Conservation (phyloP, 768 basidiomycete genomes). For the Pleurotus eryngii region DNA sequence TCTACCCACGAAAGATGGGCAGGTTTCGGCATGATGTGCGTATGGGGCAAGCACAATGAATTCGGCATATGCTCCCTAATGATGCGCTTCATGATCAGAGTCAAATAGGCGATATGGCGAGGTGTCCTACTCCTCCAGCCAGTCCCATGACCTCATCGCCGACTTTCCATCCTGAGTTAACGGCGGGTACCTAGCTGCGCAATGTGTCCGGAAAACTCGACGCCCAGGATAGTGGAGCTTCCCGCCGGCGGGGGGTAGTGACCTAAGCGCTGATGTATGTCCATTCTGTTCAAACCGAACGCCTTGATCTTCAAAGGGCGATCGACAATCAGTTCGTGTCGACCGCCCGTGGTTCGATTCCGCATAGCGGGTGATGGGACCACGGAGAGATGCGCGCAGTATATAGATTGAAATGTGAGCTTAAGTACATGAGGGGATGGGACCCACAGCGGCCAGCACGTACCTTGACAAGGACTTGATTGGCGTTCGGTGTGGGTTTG, state of each 20-base stretch:
- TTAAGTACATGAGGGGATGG: no score
- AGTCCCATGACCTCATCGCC: conserved; percentile 80
- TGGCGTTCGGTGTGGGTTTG: conserved; percentile 52
- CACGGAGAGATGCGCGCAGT: background rate
- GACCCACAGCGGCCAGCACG: conserved; percentile 8
- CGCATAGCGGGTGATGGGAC: background rate
- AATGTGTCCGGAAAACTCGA: conserved; percentile 80
- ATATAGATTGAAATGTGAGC: no score
- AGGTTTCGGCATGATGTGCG: conserved; percentile 75
- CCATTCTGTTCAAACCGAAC: conserved; percentile 91
- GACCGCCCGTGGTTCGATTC: background rate
- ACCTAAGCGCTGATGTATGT: conserved; percentile 69
- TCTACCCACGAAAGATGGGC: conserved; percentile 72
- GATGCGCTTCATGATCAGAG: background rate
- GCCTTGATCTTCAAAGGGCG: conserved; percentile 54
- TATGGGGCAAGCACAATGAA: conserved; percentile 68
- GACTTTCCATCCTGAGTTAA: conserved; percentile 46
- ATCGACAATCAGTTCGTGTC: background rate
- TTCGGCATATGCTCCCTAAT: conserved; percentile 88
- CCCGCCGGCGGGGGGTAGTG: conserved; percentile 79
- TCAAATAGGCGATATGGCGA: background rate
- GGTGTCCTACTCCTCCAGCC: conserved; percentile 68
- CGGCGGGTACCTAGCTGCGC: conserved; percentile 46
- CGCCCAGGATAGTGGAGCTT: conserved; percentile 72
- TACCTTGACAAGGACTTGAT: conserved; percentile 81